Evolutionary conservation across 176 grass and related monocot species (phyloP).

Genomic region (Oryza coarctata): DNA sequence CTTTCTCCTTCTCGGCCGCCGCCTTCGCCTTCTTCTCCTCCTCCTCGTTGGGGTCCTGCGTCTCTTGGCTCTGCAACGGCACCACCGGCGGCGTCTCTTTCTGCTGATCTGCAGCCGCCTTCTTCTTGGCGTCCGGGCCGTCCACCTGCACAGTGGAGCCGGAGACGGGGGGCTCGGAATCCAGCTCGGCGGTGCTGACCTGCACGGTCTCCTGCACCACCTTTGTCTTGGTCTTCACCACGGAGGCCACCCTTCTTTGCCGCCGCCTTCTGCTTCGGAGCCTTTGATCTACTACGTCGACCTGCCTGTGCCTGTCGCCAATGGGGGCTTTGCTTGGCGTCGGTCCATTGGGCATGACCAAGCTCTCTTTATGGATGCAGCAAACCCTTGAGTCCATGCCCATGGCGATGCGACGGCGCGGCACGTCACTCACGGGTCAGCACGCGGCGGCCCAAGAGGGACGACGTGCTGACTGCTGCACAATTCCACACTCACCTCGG

Average conservation of each 20-base stretch:
- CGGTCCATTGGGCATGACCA: too few relatives aligned
- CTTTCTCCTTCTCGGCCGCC: neutral
- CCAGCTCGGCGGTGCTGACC: conserved; percentile 25
- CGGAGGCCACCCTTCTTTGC: neutral
- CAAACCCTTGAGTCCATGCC: too few relatives aligned
- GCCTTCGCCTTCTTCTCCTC: neutral
- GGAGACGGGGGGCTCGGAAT: too few relatives aligned
- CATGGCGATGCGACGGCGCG: too few relatives aligned
- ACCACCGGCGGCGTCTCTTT: neutral
- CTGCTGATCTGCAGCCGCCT: too few relatives aligned
- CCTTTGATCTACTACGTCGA: neutral
- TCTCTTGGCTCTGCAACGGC: conserved; percentile 36
- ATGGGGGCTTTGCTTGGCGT: too few relatives aligned
- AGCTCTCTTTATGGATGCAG: too few relatives aligned
- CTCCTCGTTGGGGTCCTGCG: conserved; percentile 32
- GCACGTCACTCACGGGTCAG: neutral
- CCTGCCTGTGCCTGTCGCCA: too few relatives aligned
- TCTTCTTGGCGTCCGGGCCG: too few relatives aligned
- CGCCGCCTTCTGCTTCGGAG: neutral
- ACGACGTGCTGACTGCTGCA: neutral
- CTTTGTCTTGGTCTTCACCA: conserved; percentile 54
- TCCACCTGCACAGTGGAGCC: neutral
- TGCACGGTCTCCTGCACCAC: conserved; percentile 51
- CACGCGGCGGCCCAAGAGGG: neutral
- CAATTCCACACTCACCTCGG: neutral